Conservation (phyloP, 2,329 filamentous ascomycete species). For the Boeremia exigua region DNA sequence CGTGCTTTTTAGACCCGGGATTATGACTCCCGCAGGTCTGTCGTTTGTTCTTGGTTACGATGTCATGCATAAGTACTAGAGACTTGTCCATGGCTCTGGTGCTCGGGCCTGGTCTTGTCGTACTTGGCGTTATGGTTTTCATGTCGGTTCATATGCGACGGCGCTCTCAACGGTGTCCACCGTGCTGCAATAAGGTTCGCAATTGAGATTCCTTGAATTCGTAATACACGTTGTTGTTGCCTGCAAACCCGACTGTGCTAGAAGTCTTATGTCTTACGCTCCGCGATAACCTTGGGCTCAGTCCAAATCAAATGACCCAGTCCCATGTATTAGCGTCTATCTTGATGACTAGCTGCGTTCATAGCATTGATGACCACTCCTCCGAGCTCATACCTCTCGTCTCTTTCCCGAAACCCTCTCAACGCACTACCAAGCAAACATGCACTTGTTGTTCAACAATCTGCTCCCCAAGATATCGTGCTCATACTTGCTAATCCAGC, state of each 20-base stretch:
- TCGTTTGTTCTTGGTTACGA: conserved; percentile 8
- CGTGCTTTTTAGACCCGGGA: background rate
- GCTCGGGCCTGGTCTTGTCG: conserved; percentile 17
- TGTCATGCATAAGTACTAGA: conserved; percentile 28
- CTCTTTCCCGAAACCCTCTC: background rate
- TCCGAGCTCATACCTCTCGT: too few relatives aligned
- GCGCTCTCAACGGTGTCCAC: background rate
- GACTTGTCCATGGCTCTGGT: conserved; percentile 15
- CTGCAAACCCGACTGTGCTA: background rate
- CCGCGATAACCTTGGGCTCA: background rate
- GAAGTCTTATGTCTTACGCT: background rate
- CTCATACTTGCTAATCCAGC: conserved; percentile 87
- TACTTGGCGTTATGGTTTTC: conserved; percentile 20
- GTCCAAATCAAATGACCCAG: too few relatives aligned
- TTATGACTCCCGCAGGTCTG: background rate
- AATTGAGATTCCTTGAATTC: background rate
- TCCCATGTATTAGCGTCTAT: background rate
- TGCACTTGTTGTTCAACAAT: conserved; percentile 65
- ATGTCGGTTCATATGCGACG: background rate
- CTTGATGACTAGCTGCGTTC: too few relatives aligned
- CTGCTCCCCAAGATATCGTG: conserved; percentile 85
- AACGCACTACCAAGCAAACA: conserved; percentile 47
- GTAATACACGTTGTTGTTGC: background rate
- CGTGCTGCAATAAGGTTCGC: background rate
- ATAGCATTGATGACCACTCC: too few relatives aligned